These are phyloP conservation scores for Cytospora chrysosperma DNA, from an alignment of 2,329 filamentous ascomycete genomes.

Conservation along the genomic window DNA sequence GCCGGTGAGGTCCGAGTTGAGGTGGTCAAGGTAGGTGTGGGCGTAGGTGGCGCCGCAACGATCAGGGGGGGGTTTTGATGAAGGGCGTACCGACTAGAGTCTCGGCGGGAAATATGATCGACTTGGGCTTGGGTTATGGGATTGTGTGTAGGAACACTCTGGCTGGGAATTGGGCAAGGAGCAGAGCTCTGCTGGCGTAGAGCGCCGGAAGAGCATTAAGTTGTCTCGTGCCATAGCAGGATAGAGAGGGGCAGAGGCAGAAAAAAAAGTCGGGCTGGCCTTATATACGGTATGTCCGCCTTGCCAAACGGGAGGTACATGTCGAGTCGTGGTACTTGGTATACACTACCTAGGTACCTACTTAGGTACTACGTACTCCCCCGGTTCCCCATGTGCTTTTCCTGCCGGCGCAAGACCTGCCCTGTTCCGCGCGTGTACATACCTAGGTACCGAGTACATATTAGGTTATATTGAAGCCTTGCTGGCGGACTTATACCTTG, in stretches of 20 bases:
- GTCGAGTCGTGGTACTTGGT: conserved; percentile 3
- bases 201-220: conserved; percentile 35
- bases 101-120: conserved; percentile 8
- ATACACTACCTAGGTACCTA: background rate
- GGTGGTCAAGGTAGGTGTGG: conserved; percentile 9
- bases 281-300: conserved; percentile 36
- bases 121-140: conserved; percentile 2
- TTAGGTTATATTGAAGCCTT: background rate
- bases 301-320: conserved; percentile 20
- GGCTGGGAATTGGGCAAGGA: conserved; percentile 17
- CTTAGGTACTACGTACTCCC: too few relatives aligned
- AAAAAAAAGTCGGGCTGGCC: conserved; percentile 38
- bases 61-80: conserved; percentile 8
- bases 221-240: conserved; percentile 44
- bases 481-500: background rate
- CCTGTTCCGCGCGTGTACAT: background rate
- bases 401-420: background rate
- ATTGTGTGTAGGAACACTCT: conserved; percentile 3
- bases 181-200: conserved; percentile 37
- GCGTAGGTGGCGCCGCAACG: background rate
- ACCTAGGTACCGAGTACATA: background rate
- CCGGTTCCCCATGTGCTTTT: background rate
- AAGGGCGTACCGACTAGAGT: background rate
- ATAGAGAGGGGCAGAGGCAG: conserved; percentile 34
- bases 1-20: conserved; percentile 1